Evolutionary conservation across 2,329 filamentous ascomycete genomes (phyloP), one percentile per base, ranked within the genome.

Genomic region (Coniochaeta sp.): DNA sequence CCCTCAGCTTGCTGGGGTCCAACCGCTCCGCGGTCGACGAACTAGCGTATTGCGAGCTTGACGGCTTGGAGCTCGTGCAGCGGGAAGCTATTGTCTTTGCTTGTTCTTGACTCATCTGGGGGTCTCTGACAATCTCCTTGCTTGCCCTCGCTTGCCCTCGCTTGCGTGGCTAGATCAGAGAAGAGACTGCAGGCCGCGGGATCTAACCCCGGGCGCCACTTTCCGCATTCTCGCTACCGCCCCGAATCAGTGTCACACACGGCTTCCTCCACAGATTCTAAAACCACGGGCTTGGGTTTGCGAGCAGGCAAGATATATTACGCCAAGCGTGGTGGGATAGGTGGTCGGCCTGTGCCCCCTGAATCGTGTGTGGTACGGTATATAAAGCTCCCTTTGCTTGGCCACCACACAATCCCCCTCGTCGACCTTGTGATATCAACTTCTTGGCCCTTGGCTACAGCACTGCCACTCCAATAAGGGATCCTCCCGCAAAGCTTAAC

Each of bases 361-460:
- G n/a, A n/a, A n/a, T n/a, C n/a, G n/a, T n/a, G n/a, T n/a, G n/a
- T n/a, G n/a, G n/a, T 36, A 32, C 22, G 54, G 34, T 38, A 38
- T 56, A 56, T 56, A 56, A 36, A 56, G 54, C 54, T 24, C 42
- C 54, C 30, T 38, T 56, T 38, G 30, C 54, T 56, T 56, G 54
- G 54, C 54, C 34, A 34, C 24, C 54, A 34, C 54, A 56, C 34
- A n/a, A 56, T 17, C 36, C 30, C 8, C 22, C 22, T 24, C 22
- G 3, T 36, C 10, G n/a, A 56, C 4, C 30, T 38, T n/a, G 17
- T 1, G 47, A 52, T 52, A 52, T 52, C 47, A 24, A 52, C 26
- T 17, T 52, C 22, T 52, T 56, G 19, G 19, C 54, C 34, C 54
- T 56, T 56, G 54, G 54, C 54, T 56, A 22, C 28, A 22, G 19